Evolutionary conservation across 345 rosid species (phyloP), one percentile per base, ranked within the genome.

Genomic region (Physaria fendleri): DNA sequence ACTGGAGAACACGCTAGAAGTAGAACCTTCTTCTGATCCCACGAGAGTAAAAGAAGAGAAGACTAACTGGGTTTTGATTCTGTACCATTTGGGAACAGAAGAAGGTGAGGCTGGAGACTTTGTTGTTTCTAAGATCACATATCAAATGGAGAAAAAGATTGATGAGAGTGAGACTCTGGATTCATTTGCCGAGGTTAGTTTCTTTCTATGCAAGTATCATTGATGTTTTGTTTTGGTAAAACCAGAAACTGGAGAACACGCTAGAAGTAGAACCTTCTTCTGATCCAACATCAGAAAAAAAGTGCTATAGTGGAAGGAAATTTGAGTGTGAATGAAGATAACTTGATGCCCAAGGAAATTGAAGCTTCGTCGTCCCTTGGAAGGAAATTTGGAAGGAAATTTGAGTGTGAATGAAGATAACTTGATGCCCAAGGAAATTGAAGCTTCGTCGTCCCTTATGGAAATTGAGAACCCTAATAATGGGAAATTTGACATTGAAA

Each of bases 61-160:
- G 60, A 69, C 79, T 39, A 80, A 74, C 15, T 49, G 56, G 73
- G 8, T 45, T 27, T 56, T 72, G 45, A 25, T 5, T 53, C 37
- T 24, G 12, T 92, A n/a, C n/a, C n/a, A n/a, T n/a, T n/a, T n/a
- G n/a, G n/a, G n/a, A n/a, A n/a, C n/a, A n/a, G n/a, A n/a, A n/a
- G n/a, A 80, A 43, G 81, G 76, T 8, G 94, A 92, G 68, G 76
- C 60, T 3, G 95, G 89, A 3, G 85, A 80, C 5, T 86, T 68
- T 68, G 95, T 86, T 40, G 84, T 88, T 23, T 92, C 97, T 0
- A 92, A 80, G 53, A 74, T 92, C 52, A 74, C 45, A 61, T 84
- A 77, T 68, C n/a, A n/a, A n/a, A n/a, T n/a, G n/a, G n/a, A n/a
- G n/a, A n/a, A n/a, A n/a, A n/a, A n/a, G n/a, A n/a, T 44, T 27